phyloP scores from a whole-genome alignment of 2,329 filamentous ascomycete genomes.

The Corynespora cassiicola region DNA sequence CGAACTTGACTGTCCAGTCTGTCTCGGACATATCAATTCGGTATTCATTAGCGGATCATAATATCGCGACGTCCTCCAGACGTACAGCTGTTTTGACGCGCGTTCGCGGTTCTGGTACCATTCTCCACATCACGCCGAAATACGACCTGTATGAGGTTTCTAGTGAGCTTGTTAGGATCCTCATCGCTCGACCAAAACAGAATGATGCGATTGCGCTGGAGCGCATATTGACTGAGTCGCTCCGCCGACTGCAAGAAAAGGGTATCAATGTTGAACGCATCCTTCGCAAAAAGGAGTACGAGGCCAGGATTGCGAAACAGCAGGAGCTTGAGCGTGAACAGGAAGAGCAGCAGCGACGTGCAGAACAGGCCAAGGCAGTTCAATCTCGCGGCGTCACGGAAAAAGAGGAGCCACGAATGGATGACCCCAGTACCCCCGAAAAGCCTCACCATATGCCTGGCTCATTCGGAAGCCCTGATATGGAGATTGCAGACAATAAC shows the following conservation, averaged over 20 bases:
- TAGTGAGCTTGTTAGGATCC: constrained; percentile 79
- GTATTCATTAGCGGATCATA: constrained; percentile 74
- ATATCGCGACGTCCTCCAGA: constrained; percentile 52
- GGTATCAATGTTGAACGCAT: constrained; percentile 98
- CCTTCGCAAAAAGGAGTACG: constrained; percentile 82
- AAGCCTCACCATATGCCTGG: constrained; percentile 39
- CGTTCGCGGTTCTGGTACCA: constrained; percentile 70
- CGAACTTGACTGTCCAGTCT: constrained; percentile 77
- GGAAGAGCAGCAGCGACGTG: constrained; percentile 60
- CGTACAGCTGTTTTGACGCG: constrained; percentile 75
- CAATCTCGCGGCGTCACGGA: constrained; percentile 21
- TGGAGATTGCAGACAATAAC: constrained; percentile 35
- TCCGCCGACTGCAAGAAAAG: constrained; percentile 80
- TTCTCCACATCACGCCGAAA: constrained; percentile 77
- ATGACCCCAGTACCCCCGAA: constrained; percentile 12
- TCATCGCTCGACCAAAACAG: constrained; percentile 83
- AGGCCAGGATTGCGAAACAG: constrained; percentile 85
- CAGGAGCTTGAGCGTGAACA: constrained; percentile 75
- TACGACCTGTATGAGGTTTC: constrained; percentile 93
- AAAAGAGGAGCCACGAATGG: too few relatives aligned
- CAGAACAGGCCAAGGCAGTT: constrained; percentile 37
- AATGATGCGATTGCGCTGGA: constrained; percentile 91
- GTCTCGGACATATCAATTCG: constrained; percentile 81
- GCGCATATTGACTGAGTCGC: constrained; percentile 83
- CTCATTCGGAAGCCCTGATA: constrained; percentile 44